phyloP scores from a whole-genome alignment of 2,329 filamentous ascomycete genomes.

The Colletotrichum salicis region DNA sequence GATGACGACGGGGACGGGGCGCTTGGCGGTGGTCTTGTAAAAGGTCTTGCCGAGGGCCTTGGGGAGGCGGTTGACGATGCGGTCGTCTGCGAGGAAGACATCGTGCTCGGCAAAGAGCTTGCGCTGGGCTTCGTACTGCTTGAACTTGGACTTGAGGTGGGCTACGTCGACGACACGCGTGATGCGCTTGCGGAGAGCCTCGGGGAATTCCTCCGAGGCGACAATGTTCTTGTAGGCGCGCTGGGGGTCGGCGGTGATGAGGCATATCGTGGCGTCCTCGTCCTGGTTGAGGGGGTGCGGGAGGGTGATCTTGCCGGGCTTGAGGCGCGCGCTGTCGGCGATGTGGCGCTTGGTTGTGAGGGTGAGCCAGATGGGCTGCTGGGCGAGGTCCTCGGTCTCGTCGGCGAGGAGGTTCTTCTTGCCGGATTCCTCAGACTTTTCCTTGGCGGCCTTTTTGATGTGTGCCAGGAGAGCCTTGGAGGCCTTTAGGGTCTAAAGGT shows the following conservation, averaged over 20 bases:
- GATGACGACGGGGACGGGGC: conserved; percentile 85
- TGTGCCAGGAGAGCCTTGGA: conserved; percentile 71
- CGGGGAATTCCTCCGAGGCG: conserved; percentile 73
- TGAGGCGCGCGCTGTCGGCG: conserved; percentile 78
- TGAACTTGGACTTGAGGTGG: conserved; percentile 85
- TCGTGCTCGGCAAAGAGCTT: conserved; percentile 89
- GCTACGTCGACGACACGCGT: conserved; percentile 81
- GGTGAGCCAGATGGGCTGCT: conserved; percentile 70
- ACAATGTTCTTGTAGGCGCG: conserved; percentile 91
- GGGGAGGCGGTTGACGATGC: conserved; percentile 76
- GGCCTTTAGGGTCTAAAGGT: conserved; percentile 67
- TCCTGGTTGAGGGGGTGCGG: conserved; percentile 80
- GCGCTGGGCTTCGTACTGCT: conserved; percentile 86
- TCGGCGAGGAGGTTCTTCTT: conserved; percentile 68
- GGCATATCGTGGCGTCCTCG: conserved; percentile 77
- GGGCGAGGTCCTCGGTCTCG: conserved; percentile 53
- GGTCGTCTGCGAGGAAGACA: conserved; percentile 91
- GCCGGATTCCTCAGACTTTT: conserved; percentile 45
- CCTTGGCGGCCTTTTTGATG: conserved; percentile 66
- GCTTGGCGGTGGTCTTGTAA: conserved; percentile 84
- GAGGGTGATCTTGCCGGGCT: conserved; percentile 83
- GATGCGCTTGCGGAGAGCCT: conserved; percentile 73
- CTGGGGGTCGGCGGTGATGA: conserved; percentile 86
- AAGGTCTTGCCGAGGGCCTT: conserved; percentile 86
- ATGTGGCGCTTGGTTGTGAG: conserved; percentile 75